Evolutionary conservation across 306 rosid genomes (phyloP).

Genomic region (Albizia julibrissin): DNA sequence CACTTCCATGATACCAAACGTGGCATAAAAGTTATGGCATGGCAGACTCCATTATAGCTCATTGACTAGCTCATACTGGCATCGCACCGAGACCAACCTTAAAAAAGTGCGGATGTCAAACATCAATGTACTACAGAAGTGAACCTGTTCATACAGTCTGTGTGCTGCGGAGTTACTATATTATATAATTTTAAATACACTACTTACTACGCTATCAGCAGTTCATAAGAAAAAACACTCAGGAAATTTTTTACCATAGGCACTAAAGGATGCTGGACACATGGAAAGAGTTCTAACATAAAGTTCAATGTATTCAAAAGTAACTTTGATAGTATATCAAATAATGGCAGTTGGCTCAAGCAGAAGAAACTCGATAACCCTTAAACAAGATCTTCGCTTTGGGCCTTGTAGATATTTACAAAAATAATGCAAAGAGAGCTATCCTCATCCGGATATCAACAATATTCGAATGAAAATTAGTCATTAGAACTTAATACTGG

Average conservation of each 20-base stretch:
- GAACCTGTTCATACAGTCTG: slow-evolving; percentile 14
- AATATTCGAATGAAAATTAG: background rate
- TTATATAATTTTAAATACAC: background rate
- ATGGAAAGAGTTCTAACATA: background rate
- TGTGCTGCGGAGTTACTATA: background rate
- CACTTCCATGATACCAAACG: too few species aligned
- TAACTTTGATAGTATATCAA: background rate
- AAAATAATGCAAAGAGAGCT: background rate
- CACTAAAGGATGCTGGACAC: background rate
- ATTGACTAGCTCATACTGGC: slow-evolving; percentile 22
- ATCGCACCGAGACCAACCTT: background rate
- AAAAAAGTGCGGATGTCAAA: slow-evolving; percentile 2
- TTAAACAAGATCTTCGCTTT: background rate
- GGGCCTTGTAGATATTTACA: background rate
- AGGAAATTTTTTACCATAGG: background rate
- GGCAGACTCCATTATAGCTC: slow-evolving; percentile 20
- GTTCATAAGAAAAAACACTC: background rate
- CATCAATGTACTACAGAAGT: background rate
- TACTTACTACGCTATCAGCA: background rate
- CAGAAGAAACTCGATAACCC: background rate
- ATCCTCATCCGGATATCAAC: background rate
- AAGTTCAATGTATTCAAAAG: background rate
- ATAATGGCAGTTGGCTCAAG: background rate
- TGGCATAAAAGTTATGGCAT: slow-evolving; percentile 4
- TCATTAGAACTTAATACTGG: background rate